A percentile compares a stretch with the other conserved stretches of the same genome.
Evolutionary conservation across 306 rosid species (phyloP).

Genomic region (Castanospermum australe): DNA sequence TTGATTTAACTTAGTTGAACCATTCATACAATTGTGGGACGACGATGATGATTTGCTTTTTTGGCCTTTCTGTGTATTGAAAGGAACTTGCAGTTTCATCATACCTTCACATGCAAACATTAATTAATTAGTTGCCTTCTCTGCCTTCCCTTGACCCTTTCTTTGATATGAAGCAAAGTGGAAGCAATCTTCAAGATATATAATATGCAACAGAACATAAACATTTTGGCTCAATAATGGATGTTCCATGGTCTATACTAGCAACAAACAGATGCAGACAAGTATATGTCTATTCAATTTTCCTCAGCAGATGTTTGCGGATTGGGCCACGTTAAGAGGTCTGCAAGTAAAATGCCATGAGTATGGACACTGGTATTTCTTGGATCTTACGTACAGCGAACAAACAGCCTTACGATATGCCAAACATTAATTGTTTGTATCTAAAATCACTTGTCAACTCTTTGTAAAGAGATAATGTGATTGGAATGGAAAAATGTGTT

Average conservation of each 20-base stretch:
- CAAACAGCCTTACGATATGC: background rate
- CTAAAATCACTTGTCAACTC: background rate
- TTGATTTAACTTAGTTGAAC: background rate
- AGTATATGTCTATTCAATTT: background rate
- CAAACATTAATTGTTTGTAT: background rate
- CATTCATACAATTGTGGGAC: background rate
- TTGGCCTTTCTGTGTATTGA: background rate
- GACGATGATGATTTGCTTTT: background rate
- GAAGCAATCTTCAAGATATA: background rate
- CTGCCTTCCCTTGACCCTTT: background rate
- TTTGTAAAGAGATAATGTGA: too few species aligned
- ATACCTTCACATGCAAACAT: background rate
- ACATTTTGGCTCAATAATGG: slow-evolving; percentile 14
- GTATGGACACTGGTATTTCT: background rate
- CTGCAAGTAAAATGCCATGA: slow-evolving; percentile 13
- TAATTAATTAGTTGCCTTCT: background rate
- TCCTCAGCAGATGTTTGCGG: slow-evolving; percentile 28
- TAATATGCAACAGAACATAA: background rate
- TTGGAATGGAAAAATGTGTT: too few species aligned
- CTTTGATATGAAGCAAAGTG: background rate
- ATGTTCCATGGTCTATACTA: background rate
- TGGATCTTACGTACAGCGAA: background rate
- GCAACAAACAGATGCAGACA: slow-evolving; percentile 33
- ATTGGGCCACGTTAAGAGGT: slow-evolving; percentile 15
- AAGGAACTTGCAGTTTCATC: background rate